Percentiles rank a stretch among this genome's conserved stretches.
phyloP scores from a whole-genome alignment of 306 rosid genomes.

The Sesbania bispinosa region DNA sequence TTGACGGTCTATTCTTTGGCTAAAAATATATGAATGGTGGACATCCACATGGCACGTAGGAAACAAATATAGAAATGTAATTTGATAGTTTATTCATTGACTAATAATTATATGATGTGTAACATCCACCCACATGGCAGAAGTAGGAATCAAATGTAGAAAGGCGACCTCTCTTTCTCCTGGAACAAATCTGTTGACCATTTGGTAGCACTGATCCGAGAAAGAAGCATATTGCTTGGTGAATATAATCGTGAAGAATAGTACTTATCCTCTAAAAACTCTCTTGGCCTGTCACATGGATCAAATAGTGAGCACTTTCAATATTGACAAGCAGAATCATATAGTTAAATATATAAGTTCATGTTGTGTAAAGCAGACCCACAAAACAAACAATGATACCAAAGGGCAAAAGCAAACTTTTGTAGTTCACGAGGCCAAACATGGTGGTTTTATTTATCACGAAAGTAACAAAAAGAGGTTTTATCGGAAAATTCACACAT shows the following conservation, averaged over 20 bases:
- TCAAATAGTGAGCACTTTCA: slow-evolving; percentile 19
- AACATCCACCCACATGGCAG: slow-evolving; percentile 18
- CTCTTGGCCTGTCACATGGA: slow-evolving; percentile 60
- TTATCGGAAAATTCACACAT: neutral
- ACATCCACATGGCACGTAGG: neutral
- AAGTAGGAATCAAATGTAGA: slow-evolving; percentile 15
- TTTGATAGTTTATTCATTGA: neutral
- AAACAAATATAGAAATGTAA: neutral
- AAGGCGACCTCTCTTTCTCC: neutral
- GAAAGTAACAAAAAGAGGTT: neutral
- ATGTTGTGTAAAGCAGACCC: neutral
- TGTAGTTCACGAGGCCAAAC: neutral
- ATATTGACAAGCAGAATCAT: slow-evolving; percentile 17
- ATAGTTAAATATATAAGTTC: slow-evolving; percentile 1
- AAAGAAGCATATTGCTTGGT: slow-evolving; percentile 1
- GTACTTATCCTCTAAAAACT: slow-evolving; percentile 35
- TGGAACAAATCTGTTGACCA: slow-evolving; percentile 12
- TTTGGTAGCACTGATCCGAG: slow-evolving; percentile 14
- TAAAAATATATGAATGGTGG: slow-evolving; percentile 10
- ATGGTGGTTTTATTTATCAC: neutral
- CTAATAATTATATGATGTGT: slow-evolving; percentile 10
- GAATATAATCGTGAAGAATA: slow-evolving; percentile 29
- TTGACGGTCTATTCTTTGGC: slow-evolving; percentile 9
- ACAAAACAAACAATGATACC: neutral
- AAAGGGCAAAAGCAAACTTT: slow-evolving; percentile 10